Evolutionary conservation across 306 rosid genomes (phyloP).

Genomic region (Crotalaria pallida): DNA sequence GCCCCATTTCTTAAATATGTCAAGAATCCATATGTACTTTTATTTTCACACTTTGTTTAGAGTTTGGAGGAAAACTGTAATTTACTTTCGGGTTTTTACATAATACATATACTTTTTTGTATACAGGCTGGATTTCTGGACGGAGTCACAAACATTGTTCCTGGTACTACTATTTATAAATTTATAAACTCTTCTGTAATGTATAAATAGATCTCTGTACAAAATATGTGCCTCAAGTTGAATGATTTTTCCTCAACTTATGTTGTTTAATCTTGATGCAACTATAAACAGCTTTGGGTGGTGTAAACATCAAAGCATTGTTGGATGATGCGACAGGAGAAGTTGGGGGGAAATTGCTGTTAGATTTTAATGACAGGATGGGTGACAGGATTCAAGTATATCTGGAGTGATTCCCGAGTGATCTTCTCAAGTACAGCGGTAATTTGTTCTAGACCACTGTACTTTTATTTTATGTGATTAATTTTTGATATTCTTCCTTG

Average conservation of each 20-base stretch:
- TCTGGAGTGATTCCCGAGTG: constrained; percentile 51
- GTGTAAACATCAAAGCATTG: constrained; percentile 74
- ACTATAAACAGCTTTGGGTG: constrained; percentile 69
- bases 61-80: no score
- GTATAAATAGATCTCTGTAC: not conserved
- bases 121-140: constrained; percentile 95
- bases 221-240: no score
- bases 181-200: constrained; percentile 9
- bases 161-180: constrained; percentile 67
- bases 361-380: constrained; percentile 72
- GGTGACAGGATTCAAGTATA: constrained; percentile 93
- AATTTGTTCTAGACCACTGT: constrained; percentile 10
- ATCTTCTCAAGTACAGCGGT: constrained; percentile 26
- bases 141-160: constrained; percentile 83
- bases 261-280: not conserved
- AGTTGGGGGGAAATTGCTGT: constrained; percentile 68
- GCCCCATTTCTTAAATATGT: not conserved
- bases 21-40: not conserved
- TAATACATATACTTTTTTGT: constrained; percentile 8
- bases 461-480: not conserved
- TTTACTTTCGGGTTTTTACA: not conserved
- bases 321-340: constrained; percentile 74
- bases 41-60: not conserved
- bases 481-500: not conserved
- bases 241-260: no score